These are phyloP conservation scores for Lophiotrema nucula DNA, from an alignment of 495 filamentous ascomycete genomes.

Conservation along the genomic window DNA sequence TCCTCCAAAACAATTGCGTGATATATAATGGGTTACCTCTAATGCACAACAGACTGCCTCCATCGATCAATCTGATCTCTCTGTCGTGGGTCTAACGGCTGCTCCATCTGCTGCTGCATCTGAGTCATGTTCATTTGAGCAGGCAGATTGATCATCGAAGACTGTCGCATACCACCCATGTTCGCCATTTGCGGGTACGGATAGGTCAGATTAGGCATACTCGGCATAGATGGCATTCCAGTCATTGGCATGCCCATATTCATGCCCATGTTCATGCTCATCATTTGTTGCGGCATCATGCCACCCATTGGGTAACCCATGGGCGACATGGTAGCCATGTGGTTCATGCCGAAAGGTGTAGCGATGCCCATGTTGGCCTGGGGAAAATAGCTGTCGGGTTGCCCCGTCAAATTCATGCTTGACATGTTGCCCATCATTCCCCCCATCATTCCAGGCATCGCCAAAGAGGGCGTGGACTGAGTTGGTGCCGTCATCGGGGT, in stretches of 20 bases:
- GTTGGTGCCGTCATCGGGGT: constrained; percentile 44
- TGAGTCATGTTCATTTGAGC: constrained; percentile 37
- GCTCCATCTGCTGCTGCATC: constrained; percentile 39
- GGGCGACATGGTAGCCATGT: constrained; percentile 14
- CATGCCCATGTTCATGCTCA: constrained; percentile 36
- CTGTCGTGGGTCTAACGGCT: constrained; percentile 55
- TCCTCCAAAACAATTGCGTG: too few species aligned
- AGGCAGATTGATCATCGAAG: constrained; percentile 20
- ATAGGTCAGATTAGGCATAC: not conserved
- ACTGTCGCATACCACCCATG: constrained; percentile 36
- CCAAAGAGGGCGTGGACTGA: constrained; percentile 12
- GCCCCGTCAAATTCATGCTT: constrained; percentile 14
- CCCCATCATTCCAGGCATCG: constrained; percentile 28
- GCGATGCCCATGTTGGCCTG: constrained; percentile 9
- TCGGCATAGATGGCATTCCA: constrained; percentile 16
- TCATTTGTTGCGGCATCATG: constrained; percentile 35
- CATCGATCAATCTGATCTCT: constrained; percentile 85
- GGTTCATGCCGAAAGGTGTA: constrained; percentile 7
- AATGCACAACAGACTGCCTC: constrained; percentile 74
- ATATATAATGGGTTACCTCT: too few species aligned
- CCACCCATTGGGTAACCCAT: constrained; percentile 2
- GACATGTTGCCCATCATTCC: constrained; percentile 10
- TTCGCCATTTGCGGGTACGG: constrained; percentile 32
- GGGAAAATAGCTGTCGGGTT: constrained; percentile 27
- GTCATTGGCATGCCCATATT: constrained; percentile 24